Evolutionary conservation across 805 yeast species (phyloP).

Genomic region (Starmerella bombicola): DNA sequence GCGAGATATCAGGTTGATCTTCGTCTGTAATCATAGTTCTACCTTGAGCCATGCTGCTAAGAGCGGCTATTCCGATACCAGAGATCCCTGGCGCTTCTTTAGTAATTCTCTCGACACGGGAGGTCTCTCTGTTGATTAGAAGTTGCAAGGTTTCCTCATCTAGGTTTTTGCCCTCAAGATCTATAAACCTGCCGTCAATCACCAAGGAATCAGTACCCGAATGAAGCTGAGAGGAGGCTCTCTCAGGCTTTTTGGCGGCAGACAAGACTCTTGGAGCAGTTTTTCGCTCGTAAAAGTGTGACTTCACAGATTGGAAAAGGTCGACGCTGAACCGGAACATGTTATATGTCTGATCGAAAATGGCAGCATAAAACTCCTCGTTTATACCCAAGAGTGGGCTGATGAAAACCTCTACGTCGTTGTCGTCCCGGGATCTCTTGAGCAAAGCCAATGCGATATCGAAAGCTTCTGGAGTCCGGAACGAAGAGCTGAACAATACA

Average conservation of each 20-base stretch:
- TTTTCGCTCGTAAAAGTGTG: conserved; percentile 11
- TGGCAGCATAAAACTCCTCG: conserved; percentile 7
- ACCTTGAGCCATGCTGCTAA: conserved; percentile 4
- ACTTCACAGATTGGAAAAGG: conserved; percentile 11
- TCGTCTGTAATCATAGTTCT: conserved; percentile 6
- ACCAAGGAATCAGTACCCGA: conserved; percentile 7
- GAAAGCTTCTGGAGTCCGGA: conserved; percentile 2
- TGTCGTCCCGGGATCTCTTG: neutral
- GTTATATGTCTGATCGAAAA: conserved; percentile 11
- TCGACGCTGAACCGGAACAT: conserved; percentile 13
- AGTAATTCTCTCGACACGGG: conserved; percentile 12
- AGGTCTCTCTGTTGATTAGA: conserved; percentile 15
- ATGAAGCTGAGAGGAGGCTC: conserved; percentile 1
- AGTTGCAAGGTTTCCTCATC: conserved; percentile 3
- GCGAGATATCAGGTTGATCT: conserved; percentile 6
- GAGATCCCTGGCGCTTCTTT: conserved; percentile 6
- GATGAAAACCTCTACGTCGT: conserved; percentile 12
- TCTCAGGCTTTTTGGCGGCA: conserved; percentile 3
- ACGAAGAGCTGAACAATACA: conserved; percentile 12
- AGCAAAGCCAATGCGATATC: conserved; percentile 9
- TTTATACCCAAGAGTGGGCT: conserved; percentile 16
- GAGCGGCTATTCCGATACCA: conserved; percentile 11
- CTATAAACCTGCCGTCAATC: conserved; percentile 18
- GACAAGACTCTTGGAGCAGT: conserved; percentile 11
- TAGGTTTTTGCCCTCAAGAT: neutral